These are phyloP conservation scores for Citeromyces hawaiiensis DNA, from an alignment of 1,139 yeast genomes.

Conservation along the genomic window DNA sequence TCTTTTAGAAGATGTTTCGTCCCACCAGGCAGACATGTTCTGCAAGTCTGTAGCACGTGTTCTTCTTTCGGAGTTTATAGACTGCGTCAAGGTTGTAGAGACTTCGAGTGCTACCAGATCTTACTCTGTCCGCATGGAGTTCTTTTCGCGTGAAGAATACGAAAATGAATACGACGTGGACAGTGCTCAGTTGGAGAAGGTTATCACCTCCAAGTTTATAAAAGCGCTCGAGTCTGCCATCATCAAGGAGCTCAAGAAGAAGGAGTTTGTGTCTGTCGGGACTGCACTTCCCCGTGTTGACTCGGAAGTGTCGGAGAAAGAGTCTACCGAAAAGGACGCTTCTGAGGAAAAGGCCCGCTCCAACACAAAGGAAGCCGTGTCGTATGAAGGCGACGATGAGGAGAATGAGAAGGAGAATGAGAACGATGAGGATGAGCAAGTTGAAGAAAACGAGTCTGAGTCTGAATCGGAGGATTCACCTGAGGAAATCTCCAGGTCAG, in stretches of 20 bases:
- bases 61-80: slow-evolving; percentile 78
- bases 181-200: slow-evolving; percentile 63
- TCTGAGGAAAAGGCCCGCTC: slow-evolving; percentile 52
- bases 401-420: slow-evolving; percentile 76
- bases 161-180: slow-evolving; percentile 80
- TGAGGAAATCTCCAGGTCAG: slow-evolving; percentile 33
- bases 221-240: slow-evolving; percentile 59
- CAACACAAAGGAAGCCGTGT: slow-evolving; percentile 72
- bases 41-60: slow-evolving; percentile 85
- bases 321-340: slow-evolving; percentile 39
- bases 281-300: neutral
- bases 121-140: slow-evolving; percentile 59
- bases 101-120: slow-evolving; percentile 70
- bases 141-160: slow-evolving; percentile 70
- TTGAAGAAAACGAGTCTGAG: slow-evolving; percentile 23
- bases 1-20: slow-evolving; percentile 61
- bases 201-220: slow-evolving; percentile 55
- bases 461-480: slow-evolving; percentile 17
- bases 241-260: slow-evolving; percentile 72
- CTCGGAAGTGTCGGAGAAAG: neutral
- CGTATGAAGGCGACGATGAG: slow-evolving; percentile 91
- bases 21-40: slow-evolving; percentile 84
- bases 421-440: slow-evolving; percentile 26
- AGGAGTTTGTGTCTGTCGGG: neutral
- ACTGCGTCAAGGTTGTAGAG: slow-evolving; percentile 76